phyloP scores from a whole-genome alignment of 2,329 filamentous ascomycete genomes.

The Emydomyces testavorans region DNA sequence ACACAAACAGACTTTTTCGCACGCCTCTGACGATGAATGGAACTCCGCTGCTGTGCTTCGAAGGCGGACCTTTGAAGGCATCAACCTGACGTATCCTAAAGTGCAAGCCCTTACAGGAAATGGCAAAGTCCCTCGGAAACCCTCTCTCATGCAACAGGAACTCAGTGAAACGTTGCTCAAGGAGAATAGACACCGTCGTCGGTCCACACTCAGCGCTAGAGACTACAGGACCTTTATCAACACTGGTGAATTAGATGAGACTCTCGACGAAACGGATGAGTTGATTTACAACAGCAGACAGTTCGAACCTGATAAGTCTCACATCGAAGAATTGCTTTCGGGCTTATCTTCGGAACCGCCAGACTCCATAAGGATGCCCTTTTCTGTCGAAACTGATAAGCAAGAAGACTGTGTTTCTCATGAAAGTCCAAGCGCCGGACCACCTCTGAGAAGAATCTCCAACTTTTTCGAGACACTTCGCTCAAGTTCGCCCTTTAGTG shows the following conservation, averaged over 20 bases:
- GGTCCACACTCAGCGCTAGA: not conserved
- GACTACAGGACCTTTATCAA: constrained; percentile 10
- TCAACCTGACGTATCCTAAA: constrained; percentile 11
- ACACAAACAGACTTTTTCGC: not conserved
- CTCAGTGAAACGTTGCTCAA: not conserved
- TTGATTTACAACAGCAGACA: not conserved
- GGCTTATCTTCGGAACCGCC: not conserved
- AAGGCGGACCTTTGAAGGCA: constrained; percentile 8
- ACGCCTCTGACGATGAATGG: not conserved
- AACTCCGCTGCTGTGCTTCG: not conserved
- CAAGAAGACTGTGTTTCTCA: not conserved
- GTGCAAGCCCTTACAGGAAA: constrained; percentile 10
- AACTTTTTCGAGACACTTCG: constrained; percentile 1
- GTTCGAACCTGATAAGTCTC: not conserved
- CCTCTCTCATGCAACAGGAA: constrained; percentile 4
- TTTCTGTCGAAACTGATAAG: not conserved
- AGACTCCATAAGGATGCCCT: constrained; percentile 3
- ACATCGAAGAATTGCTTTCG: constrained; percentile 5
- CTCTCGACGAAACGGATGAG: constrained; percentile 2
- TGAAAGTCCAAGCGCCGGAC: not conserved
- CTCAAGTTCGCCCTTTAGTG: not conserved
- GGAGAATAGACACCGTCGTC: constrained; percentile 1
- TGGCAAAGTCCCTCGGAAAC: constrained; percentile 9
- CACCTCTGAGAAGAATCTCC: not conserved
- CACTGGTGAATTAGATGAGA: constrained; percentile 4